Percentiles rank a stretch among this genome's conserved stretches.
Evolutionary conservation across 108 stramenopile species (phyloP).

Genomic region (Conticribra guillardii): DNA sequence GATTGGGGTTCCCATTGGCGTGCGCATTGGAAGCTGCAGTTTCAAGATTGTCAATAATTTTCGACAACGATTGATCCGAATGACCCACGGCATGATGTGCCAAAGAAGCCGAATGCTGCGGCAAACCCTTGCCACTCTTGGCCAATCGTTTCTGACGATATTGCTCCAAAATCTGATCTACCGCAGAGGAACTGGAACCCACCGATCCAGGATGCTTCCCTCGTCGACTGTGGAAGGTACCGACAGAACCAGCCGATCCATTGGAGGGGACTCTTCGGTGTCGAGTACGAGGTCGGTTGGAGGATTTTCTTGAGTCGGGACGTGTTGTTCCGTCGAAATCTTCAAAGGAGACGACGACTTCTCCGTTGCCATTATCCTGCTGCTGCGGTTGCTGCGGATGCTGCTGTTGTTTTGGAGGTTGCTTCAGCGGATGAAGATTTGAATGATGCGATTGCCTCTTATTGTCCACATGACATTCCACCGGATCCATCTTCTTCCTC

Average conservation of each 20-base stretch:
- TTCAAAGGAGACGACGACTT: conserved; percentile 19
- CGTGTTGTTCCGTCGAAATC: conserved; percentile 11
- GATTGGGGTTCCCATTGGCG: not conserved
- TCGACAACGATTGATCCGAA: conserved; percentile 1
- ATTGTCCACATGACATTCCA: not conserved
- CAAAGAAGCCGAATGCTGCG: too few species aligned
- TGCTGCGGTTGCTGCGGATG: not conserved
- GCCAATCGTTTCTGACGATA: conserved; percentile 44
- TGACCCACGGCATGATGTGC: too few species aligned
- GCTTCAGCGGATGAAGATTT: conserved; percentile 2
- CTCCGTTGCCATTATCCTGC: not conserved
- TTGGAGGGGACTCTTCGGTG: conserved; percentile 23
- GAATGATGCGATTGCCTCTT: not conserved
- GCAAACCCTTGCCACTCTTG: conserved; percentile 8
- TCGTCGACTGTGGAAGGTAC: conserved; percentile 12
- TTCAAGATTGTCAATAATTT: conserved; percentile 3
- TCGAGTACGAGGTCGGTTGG: not conserved
- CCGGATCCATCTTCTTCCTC: not conserved
- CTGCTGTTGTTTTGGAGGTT: conserved; percentile 3
- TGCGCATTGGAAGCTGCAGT: conserved; percentile 6
- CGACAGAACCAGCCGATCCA: conserved; percentile 14
- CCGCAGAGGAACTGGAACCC: conserved; percentile 41
- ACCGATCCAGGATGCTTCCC: conserved; percentile 25
- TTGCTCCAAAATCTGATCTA: conserved; percentile 45
- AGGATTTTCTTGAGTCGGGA: not conserved